Base-by-base conservation (phyloP, 1,284 basidiomycete genomes). In the Naganishia cerealis region DNA sequence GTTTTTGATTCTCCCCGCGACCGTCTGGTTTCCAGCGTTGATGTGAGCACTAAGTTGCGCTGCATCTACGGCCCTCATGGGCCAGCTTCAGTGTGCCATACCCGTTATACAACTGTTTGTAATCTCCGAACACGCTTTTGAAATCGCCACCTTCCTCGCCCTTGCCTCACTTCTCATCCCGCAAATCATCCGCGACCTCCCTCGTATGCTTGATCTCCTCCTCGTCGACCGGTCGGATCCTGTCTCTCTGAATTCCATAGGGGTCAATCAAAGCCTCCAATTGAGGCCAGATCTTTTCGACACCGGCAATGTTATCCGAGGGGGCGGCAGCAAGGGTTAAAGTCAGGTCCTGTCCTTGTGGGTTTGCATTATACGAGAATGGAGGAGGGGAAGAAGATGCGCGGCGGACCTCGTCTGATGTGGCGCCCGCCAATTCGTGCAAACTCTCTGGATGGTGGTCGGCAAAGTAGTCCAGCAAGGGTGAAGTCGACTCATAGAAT, bases 401-500 rank as follows among this genome's bases (percentile, higher is more conserved):
- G 59, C 48, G 57, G 74, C 73, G 74, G 77, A 97, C 96, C 81
- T 96, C 91, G 78, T 97, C 91, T 26, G 90, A 93, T 18, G 91
- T 91, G 71, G 85, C 83, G 6, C 94, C 94, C 33, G 84, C 82
- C n/a, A 98, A 80, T 13, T 88, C 88, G 71, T 88, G 86, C n/a
- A 94, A 83, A 67, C 84, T 84, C 48, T 86, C 76, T 66, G 82
- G 80, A 58, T 84, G 83, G 33, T 83, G 83, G 21, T 83, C 79
- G 15, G 84, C 75, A 79, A 91, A 97, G 81, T 94, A 90, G 57
- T 87, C 83, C 33, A 97, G 83, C 54, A 98, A 84, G 9, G 94
- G 93, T 6, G 90, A 88, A 0, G 94, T 97, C 26, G 89, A 87
- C n/a, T 85, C 83, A 77, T 96, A 94, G 80, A 94, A 98, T 65